These are phyloP conservation scores for Russula sp. DNA, from an alignment of 768 basidiomycete species.

Conservation along the genomic window DNA sequence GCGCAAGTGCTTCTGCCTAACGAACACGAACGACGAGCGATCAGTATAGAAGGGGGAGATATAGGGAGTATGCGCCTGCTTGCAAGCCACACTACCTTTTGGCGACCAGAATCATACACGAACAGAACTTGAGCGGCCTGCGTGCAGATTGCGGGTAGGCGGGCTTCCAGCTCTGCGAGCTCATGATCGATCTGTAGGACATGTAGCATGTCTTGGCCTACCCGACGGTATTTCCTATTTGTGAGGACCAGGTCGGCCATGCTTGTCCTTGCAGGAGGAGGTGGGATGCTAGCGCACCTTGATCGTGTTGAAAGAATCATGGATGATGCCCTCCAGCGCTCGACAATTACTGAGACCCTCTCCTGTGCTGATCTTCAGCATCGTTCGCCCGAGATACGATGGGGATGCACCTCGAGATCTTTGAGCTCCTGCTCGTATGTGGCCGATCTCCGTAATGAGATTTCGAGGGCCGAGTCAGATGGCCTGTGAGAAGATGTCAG, in stretches of 20 bases:
- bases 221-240: conserved; percentile 50
- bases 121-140: conserved; percentile 56
- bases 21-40: not conserved
- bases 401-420: conserved; percentile 23
- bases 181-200: conserved; percentile 57
- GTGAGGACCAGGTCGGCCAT: not conserved
- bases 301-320: conserved; percentile 55
- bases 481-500: not conserved
- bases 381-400: too few relatives aligned
- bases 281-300: conserved; percentile 38
- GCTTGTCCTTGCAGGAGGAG: too few relatives aligned
- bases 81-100: conserved; percentile 42
- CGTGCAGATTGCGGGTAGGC: conserved; percentile 54
- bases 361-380: conserved; percentile 35
- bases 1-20: conserved; percentile 61
- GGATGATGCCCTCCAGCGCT: conserved; percentile 62
- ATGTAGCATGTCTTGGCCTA: conserved; percentile 47
- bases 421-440: conserved; percentile 21
- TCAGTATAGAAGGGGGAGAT: not conserved
- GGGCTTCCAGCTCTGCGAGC: conserved; percentile 51
- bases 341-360: conserved; percentile 71
- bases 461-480: not conserved
- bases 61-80: not conserved
- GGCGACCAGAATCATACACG: conserved; percentile 67
- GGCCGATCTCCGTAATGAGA: not conserved